Evolutionary conservation across 108 stramenopile species (phyloP), one percentile per base, ranked within the genome.

Genomic region (Cylindrotheca closterium): DNA sequence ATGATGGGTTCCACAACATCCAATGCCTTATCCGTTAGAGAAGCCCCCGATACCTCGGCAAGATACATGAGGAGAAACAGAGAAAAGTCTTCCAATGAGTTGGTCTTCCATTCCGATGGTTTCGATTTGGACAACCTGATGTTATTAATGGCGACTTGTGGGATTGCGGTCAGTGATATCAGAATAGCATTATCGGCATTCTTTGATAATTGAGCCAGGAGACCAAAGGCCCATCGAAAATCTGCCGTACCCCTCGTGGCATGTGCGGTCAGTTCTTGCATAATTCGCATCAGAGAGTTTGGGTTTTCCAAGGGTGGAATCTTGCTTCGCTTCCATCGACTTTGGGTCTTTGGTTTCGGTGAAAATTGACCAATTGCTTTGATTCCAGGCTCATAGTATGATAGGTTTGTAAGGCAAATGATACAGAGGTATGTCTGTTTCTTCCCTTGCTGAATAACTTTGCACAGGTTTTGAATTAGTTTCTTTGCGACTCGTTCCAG

Each of bases 171-270:
- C 22, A 74, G 19, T 5, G 65, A 65, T 42, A 74, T 74, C 37
- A 74, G 45, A 1, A 67, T 28, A 17, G 73, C 73, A 62, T 67
- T 74, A 42, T 74, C 73, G n/a, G 66, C 58, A 57, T 74, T 37
- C 34, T 58, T 61, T 0, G 66, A 56, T 8, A 74, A 48, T 4
- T 58, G 47, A 5, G 73, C 73, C 23, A 74, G 24, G 1, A 74
- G 42, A 1, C 73, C 73, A 51, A 74, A 74, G 1, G 73, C 73
- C 73, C 73, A 74, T 21, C 73, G 73, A 46, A 56, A 74, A 48
- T 74, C 73, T 2, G 73, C 65, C 7, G 73, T 74, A 3, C 66
- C 73, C 23, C 60, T 29, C 5, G 65, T 66, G 0, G 66, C 73
- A 48, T 55, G 65, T 2, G 66, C 59, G 23, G 60, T 47, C 30